Evolutionary conservation across 768 basidiomycete species (phyloP), one percentile per base, ranked within the genome.

Genomic region (Mycena rosella): DNA sequence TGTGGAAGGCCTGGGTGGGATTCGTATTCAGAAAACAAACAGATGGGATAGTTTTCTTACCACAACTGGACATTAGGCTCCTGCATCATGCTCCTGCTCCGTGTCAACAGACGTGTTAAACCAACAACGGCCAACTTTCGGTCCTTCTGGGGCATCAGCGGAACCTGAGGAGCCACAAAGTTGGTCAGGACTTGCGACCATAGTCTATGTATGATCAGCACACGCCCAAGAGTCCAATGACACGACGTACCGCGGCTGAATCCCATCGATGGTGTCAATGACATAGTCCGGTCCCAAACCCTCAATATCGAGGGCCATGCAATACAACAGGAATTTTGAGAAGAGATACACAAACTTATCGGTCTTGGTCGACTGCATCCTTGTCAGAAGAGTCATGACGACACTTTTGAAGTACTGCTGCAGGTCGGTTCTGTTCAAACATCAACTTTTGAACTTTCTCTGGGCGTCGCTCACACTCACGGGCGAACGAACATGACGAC

Each of bases 321-420:
- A 82, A 78, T 89, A 93, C 32, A 92, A 80, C 68, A 96, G 76
- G 80, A 97, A 97, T 73, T 88, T 84, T 6, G 93, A 86, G 75
- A 98, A 92, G 54, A 89, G 85, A 77, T 95, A 93, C 10, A 90
- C 89, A 77, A 91, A 98, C 77, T 90, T 92, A 71, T 96, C 92
- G 22, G 96, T 97, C 79, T 96, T 96, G 81, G 87, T 94, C 24
- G 88, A 86, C 72, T 96, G 96, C 83, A 99, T 85, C 52, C 96
- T 86, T 4, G 89, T 96, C 36, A 98, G 83, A 11, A 98, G 83
- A 30, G 91, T 91, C 79, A 96, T 83, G 67, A 94, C 80, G 24
- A 93, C 80, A 11, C 88, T 88, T 68, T 90, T 91, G 77, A 95
- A 86, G 80, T 92, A 96, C 42, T 86, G 89, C 60, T 86, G 86